Evolutionary conservation across 257 asterid species (phyloP).

Genomic region (Nicotiana undulata): DNA sequence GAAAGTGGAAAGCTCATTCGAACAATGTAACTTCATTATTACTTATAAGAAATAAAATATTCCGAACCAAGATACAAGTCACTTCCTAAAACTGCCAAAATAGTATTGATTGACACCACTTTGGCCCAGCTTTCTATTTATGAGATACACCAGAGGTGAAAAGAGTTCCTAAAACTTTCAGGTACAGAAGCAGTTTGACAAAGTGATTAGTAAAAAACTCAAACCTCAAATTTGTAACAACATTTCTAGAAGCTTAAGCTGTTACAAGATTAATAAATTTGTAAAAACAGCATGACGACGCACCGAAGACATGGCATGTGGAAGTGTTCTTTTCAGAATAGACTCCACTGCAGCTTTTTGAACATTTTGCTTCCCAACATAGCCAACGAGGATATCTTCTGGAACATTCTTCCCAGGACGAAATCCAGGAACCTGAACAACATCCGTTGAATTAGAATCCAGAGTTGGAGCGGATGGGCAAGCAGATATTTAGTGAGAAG

Average conservation of each 20-base stretch:
- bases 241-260: neutral
- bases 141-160: neutral
- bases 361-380: constrained; percentile 57
- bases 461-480: neutral
- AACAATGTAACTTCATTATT: neutral
- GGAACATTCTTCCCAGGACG: constrained; percentile 93
- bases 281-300: constrained; percentile 13
- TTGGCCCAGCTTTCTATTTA: neutral
- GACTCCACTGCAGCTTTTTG: constrained; percentile 77
- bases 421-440: constrained; percentile 85
- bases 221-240: neutral
- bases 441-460: neutral
- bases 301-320: constrained; percentile 93
- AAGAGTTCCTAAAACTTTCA: neutral
- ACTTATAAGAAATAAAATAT: neutral
- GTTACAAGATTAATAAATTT: neutral
- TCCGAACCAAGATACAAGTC: neutral
- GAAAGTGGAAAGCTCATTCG: constrained; percentile 5
- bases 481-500: neutral
- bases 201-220: neutral
- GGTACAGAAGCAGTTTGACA: neutral
- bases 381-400: constrained; percentile 58
- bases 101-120: neutral
- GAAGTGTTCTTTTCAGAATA: constrained; percentile 92
- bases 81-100: neutral